Evolutionary conservation across 768 basidiomycete species (phyloP), one percentile per base, ranked within the genome.

Genomic region (Polyporus arcularius): DNA sequence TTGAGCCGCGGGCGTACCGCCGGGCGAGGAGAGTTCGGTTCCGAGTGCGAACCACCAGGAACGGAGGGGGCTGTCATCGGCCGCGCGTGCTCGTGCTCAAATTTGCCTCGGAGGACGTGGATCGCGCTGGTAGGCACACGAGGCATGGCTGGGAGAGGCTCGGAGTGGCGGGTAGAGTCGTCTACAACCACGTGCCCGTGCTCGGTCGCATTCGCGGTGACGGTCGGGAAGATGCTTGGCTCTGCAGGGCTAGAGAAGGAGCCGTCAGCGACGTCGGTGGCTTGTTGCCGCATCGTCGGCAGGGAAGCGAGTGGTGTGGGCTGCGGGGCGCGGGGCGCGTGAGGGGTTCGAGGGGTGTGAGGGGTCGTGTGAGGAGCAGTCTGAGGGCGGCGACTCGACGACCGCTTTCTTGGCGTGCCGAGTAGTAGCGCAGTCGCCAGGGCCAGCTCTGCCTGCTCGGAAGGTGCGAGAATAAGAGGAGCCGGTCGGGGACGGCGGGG

Each of bases 1-100:
- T 55, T 63, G 26, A 63, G 62, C 16, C 62, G 48, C 26, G 57
- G 62, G 5, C 62, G 57, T 8, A 21, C 30, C 26, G 46, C 55
- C 4, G n/a, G 61, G 6, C 57, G 46, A 2, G 61, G 57, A 3
- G 62, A 55, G 57, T 55, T 63, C 48, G 57, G 57, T 26, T 55
- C 57, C 7, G 62, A 63, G 49, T 39, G 48, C 21, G 62, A n/a
- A 9, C 35, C 57, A 12, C 32, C 41, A 4, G 40, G 5, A 2
- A 28, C 41, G 12, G 30, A 40, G 35, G 32, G 56, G 2, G 60
- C 55, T 31, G 48, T 7, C 10, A 45, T 30, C 41, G 55, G 60
- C 15, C 60, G 58, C 32, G 7, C 51, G 10, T 46, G 42, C 21
- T 9, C 52, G 14, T 21, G 10, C 42, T 43, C 59, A 16, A 18